Evolutionary conservation across 1,284 basidiomycete genomes (phyloP), one percentile per base, ranked within the genome.

Genomic region (Pholiota adiposa): DNA sequence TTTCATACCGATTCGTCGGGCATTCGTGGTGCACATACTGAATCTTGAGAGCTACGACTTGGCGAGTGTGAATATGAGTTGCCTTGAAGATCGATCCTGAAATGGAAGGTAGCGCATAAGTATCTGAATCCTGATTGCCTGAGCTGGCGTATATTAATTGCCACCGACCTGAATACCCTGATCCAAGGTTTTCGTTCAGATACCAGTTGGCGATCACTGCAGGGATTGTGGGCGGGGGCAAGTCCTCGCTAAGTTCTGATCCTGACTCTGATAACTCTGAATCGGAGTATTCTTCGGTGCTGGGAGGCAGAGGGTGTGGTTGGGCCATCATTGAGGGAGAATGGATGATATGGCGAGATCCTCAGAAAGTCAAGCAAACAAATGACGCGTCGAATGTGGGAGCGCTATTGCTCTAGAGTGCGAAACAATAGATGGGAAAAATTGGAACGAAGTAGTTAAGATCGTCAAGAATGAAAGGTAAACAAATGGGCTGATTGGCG

Each of bases 1-100:
- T 83, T 68, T 92, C 89, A 58, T 87, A 90, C 50, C 73, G 77
- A 68, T 92, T 92, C 2, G 89, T 91, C 0, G 88, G 90, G 66
- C 88, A 91, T 68, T 88, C 83, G 56, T 89, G 84, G 65, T 89
- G 76, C 21, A 83, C 73, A 56, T 80, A 77, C 71, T 92, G 89
- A 7, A 92, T 74, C 68, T 92, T 92, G 58, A 92, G 77, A 0
- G 89, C 89, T 46, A 89, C 88, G n/a, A 78, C 69, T 50, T 86
- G 77, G 9, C 77, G 74, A 4, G 76, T 86, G 66, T 84, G 77
- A 0, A 91, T 64, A 64, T 92, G 75, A 14, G 65, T 70, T 1
- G 89, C 89, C 21, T 80, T 78, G 68, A 80, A 92, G 59, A 91
- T 92, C 18, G 86, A 85, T 48, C 90, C 89, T 89, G 34, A 33